Base-by-base conservation (phyloP, 352 stramenopile species). In the Blastocystis sp. region DNA sequence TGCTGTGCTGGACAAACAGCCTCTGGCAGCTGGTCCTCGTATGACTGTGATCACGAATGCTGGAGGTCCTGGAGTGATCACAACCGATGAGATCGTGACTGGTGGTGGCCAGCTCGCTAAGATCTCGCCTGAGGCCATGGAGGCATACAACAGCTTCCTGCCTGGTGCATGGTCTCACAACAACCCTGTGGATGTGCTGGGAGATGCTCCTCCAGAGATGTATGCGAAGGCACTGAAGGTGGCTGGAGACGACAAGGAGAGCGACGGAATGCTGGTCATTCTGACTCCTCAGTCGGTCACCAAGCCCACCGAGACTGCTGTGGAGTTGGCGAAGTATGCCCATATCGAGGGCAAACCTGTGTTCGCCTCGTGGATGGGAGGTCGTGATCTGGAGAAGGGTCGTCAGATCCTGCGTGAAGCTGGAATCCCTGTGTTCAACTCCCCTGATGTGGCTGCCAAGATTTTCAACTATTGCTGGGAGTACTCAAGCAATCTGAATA, bases 201-300 rank as follows among this genome's bases (percentile, higher is more conserved):
- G 91, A 78, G 91, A 92, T 78, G 91, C 91, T 48, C 90, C 87
- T 30, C 84, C 82, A 35, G 82, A 87, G 0, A 91, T 87, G 9
- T 92, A 92, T 68, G 51, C 80, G 7, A 91, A 91, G 75, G 87
- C 90, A 22, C 56, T 92, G 33, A 81, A 90, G 56, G 90, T 92
- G 44, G 90, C 76, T 24, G 75, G 89, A 22, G 24, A 90, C 64
- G 90, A 92, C 66, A 15, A 76, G n/a, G 89, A 87, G 64, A 90
- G 69, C 17, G 90, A 92, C 87, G 91, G 91, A 30, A 90, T 91
- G 24, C 58, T 92, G 17, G 90, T 92, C 27, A 90, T 92, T 24
- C 77, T 92, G 9, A 92, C 91, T 73, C 91, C 91, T 54, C 91
- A 92, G 66, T 90, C 89, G 9, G 91, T 92, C 87, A 92, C 91